phyloP scores from a whole-genome alignment of 768 basidiomycete species.

The Boletus eberwhitei region DNA sequence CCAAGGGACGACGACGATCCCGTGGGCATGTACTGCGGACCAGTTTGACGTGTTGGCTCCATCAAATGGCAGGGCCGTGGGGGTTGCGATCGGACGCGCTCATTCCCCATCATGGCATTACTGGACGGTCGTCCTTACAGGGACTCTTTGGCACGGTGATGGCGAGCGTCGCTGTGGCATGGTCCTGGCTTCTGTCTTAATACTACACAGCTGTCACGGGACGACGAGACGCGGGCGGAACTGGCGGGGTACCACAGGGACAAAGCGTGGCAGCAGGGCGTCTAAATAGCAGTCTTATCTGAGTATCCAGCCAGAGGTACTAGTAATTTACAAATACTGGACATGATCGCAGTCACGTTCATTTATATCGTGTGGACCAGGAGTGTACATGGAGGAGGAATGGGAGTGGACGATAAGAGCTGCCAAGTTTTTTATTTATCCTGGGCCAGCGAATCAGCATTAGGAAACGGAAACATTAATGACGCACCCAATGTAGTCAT shows the following conservation, averaged over 20 bases:
- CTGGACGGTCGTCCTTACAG: constrained; percentile 4
- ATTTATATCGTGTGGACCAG: background rate
- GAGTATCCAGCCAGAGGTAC: background rate
- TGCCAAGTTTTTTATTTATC: background rate
- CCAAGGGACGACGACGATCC: too few relatives aligned
- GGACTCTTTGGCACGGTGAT: background rate
- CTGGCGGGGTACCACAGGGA: background rate
- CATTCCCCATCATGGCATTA: background rate
- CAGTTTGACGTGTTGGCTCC: background rate
- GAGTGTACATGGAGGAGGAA: too few relatives aligned
- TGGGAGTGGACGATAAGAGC: background rate
- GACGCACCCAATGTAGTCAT: background rate
- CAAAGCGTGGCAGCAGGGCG: background rate
- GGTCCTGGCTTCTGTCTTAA: background rate
- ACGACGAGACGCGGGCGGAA: background rate
- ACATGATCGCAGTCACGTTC: background rate
- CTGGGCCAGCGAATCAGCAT: background rate
- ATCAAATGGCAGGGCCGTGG: background rate
- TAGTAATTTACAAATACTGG: background rate
- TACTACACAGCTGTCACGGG: background rate
- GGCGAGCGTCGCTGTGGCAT: background rate
- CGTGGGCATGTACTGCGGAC: too few relatives aligned
- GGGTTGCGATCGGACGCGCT: background rate
- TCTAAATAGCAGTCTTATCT: background rate
- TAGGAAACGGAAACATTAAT: background rate